Percentiles rank a stretch among this genome's conserved stretches.
phyloP scores from a whole-genome alignment of 2,329 filamentous ascomycete species.

The Colletotrichum sp. region DNA sequence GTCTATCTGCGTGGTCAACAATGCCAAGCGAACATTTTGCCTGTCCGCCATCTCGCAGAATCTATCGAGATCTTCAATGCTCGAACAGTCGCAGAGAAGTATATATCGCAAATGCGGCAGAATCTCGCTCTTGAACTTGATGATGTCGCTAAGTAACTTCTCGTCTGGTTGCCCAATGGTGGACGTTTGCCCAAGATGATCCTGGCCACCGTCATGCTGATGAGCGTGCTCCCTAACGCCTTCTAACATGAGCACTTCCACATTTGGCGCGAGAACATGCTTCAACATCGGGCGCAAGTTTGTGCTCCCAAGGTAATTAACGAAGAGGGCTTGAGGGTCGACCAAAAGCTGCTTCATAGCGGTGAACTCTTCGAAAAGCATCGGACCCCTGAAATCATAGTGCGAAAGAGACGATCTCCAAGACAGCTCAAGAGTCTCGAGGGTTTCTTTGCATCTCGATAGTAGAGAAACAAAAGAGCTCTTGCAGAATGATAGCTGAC shows the following conservation, averaged over 20 bases:
- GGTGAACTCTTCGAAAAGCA: not conserved
- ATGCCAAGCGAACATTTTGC: not conserved
- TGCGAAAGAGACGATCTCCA: not conserved
- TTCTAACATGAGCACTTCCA: not conserved
- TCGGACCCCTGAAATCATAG: not conserved
- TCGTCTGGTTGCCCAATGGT: not conserved
- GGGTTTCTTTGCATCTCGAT: not conserved
- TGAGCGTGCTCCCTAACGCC: fast-evolving
- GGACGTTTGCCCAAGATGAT: fast-evolving
- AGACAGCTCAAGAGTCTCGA: not conserved
- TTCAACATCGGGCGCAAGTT: not conserved
- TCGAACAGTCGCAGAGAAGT: not conserved
- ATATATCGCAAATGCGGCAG: not conserved
- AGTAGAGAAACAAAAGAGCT: not conserved
- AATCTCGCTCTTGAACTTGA: not conserved
- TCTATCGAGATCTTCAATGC: not conserved
- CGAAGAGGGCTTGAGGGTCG: not conserved
- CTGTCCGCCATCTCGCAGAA: not conserved
- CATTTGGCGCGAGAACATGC: not conserved
- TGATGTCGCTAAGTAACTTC: not conserved
- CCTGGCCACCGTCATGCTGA: fast-evolving
- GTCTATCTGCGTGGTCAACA: not conserved
- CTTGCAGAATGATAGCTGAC: not conserved
- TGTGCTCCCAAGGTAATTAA: not conserved
- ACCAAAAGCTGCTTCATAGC: not conserved